These are phyloP conservation scores for Onygena corvina DNA, from an alignment of 2,329 filamentous ascomycete genomes.

Conservation along the genomic window DNA sequence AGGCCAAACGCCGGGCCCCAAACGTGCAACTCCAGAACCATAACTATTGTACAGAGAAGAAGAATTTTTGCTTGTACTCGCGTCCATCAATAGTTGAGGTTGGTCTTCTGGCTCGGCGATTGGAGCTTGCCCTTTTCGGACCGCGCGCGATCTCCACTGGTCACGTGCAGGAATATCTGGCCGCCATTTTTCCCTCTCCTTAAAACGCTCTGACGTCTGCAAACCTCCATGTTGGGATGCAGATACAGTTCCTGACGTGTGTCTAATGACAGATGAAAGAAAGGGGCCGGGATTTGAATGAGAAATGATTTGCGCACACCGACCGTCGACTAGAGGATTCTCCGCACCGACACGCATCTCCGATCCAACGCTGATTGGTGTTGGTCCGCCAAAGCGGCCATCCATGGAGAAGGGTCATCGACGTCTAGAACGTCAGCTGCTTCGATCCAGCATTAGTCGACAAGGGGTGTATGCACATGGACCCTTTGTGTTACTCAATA, in stretches of 20 bases:
- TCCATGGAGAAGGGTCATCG: not conserved
- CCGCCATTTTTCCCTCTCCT: too few relatives aligned
- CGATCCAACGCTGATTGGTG: not conserved
- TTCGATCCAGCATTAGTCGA: not conserved
- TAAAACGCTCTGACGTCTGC: too few relatives aligned
- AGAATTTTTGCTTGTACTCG: too few relatives aligned
- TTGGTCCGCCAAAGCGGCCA: too few relatives aligned
- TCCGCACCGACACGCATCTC: not conserved
- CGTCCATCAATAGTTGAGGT: not conserved
- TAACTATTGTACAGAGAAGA: constrained; percentile 19
- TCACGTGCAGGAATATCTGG: not conserved
- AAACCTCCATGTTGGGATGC: too few relatives aligned
- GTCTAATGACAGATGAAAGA: too few relatives aligned
- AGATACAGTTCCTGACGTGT: too few relatives aligned
- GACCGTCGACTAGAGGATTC: not conserved
- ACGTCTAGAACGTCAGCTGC: not conserved
- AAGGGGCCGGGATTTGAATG: not conserved
- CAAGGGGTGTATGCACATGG: not conserved
- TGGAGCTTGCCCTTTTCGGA: not conserved
- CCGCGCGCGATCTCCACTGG: not conserved
- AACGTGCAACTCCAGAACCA: constrained; percentile 65
- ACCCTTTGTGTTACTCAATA: not conserved
- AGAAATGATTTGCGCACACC: not conserved
- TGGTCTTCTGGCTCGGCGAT: not conserved
- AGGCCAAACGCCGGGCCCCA: constrained; percentile 84